Conservation (phyloP, 192 early-diverging fungal species). For the Backusella luteola region DNA sequence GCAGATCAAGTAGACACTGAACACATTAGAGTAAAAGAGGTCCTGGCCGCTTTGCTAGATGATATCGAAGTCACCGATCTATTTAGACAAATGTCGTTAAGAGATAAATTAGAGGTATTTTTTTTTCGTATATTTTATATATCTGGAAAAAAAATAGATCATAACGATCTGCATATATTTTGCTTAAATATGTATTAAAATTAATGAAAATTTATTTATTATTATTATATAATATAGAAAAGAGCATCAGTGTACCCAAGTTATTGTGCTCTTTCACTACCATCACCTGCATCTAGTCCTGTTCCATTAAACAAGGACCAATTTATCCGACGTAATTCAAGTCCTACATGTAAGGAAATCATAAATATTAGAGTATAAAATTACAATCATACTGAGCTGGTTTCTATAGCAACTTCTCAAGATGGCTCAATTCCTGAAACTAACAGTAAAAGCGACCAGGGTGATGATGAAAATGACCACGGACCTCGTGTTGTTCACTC, state of each 20-base stretch:
- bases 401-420: constrained; percentile 9
- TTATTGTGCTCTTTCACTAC: not conserved
- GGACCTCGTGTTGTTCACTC: not conserved
- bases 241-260: not conserved
- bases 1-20: constrained; percentile 51
- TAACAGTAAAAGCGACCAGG: constrained; percentile 2
- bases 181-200: not conserved
- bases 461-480: constrained; percentile 16
- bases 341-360: not conserved
- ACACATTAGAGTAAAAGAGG: constrained; percentile 46
- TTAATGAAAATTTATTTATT: not conserved
- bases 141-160: not conserved
- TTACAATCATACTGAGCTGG: not conserved
- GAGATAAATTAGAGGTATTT: constrained; percentile 45
- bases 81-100: constrained; percentile 50
- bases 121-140: not conserved
- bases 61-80: constrained; percentile 47
- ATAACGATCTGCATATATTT: not conserved
- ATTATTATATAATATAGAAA: not conserved
- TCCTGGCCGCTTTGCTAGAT: constrained; percentile 47
- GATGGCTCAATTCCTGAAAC: not conserved
- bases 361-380: not conserved
- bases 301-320: not conserved
- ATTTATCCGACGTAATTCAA: not conserved
- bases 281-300: constrained; percentile 7